These are phyloP conservation scores for Chlorella sp. DNA, from an alignment of 139 green algal species.

Conservation along the genomic window DNA sequence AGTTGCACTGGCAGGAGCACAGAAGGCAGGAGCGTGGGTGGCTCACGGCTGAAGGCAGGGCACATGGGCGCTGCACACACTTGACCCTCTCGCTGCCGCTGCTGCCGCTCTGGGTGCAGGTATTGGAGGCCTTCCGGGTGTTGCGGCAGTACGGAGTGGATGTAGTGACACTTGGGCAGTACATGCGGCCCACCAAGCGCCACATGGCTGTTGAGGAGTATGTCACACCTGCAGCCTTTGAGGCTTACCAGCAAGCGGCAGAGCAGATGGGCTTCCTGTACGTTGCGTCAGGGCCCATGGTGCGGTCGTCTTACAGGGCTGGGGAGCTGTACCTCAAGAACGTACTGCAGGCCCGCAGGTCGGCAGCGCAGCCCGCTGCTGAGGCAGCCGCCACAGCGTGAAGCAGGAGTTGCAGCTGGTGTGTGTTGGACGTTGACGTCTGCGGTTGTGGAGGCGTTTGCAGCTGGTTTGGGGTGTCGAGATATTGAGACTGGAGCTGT, in stretches of 20 bases:
- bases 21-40: too few relatives aligned
- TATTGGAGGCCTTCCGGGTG: conserved; percentile 27
- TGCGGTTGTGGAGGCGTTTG: too few relatives aligned
- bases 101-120: too few relatives aligned
- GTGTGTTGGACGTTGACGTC: too few relatives aligned
- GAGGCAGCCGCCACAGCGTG: conserved; percentile 8
- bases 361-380: not conserved
- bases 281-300: conserved; percentile 88
- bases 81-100: too few relatives aligned
- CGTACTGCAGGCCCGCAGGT: not conserved
- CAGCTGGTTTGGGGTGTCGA: too few relatives aligned
- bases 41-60: too few relatives aligned
- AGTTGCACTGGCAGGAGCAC: too few relatives aligned
- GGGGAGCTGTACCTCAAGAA: conserved; percentile 43
- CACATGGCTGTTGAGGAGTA: conserved; percentile 98
- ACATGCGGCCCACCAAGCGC: conserved; percentile 96
- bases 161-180: conserved; percentile 98
- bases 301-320: conserved; percentile 90
- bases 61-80: too few relatives aligned
- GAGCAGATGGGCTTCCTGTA: conserved; percentile 27
- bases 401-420: too few relatives aligned
- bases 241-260: conserved; percentile 53
- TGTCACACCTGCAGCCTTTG: conserved; percentile 94
- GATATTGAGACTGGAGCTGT: too few relatives aligned
- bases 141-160: conserved; percentile 68